Evolutionary conservation across 495 filamentous ascomycete genomes (phyloP), one percentile per base, ranked within the genome.

Genomic region (Tirmania nivea): DNA sequence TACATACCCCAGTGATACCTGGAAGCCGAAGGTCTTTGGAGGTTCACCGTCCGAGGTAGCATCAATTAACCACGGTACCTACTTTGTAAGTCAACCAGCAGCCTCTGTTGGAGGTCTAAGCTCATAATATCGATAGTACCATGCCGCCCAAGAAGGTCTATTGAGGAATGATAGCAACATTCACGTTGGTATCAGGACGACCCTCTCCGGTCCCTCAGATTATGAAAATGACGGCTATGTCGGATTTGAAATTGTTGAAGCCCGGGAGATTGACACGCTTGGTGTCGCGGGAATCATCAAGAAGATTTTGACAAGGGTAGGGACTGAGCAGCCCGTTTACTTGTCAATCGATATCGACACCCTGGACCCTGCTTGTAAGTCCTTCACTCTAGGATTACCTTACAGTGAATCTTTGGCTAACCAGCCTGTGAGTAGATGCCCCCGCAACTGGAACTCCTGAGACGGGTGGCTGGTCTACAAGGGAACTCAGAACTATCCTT

Each of bases 261-360:
- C 86, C 0, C 69, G 84, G 6, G 86, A 89, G 59, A 78, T 92
- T 42, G 86, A 92, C 63, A 78, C 70, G 1, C 74, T 87, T 56
- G 86, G 86, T 54, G 69, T 66, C 37, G 69, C 74, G 0, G 85
- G 81, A 0, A 79, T 94, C 49, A 80, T 90, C 56, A 70, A 81
- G 59, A 79, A 75, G 57, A 86, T 92, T 60, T 72, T 78, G 48
- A 73, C 83, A 1, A 70, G 83, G 3, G 83, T 93, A 7, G 84
- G 83, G 1, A 77, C 71, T 4, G 73, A 77, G 14, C 78, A 81
- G 48, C 80, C 76, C 0, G 81, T 90, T 2, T 93, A 93, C 62
- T 71, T 92, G 45, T 84, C 78, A 53, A 86, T 93, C 45, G 86
- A 94, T 60, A 92, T 93, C 54, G 86, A 94, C 60, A 84, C 83